These are phyloP conservation scores for Pseudogymnoascus sp. DNA, from an alignment of 2,329 filamentous ascomycete genomes.

Conservation along the genomic window DNA sequence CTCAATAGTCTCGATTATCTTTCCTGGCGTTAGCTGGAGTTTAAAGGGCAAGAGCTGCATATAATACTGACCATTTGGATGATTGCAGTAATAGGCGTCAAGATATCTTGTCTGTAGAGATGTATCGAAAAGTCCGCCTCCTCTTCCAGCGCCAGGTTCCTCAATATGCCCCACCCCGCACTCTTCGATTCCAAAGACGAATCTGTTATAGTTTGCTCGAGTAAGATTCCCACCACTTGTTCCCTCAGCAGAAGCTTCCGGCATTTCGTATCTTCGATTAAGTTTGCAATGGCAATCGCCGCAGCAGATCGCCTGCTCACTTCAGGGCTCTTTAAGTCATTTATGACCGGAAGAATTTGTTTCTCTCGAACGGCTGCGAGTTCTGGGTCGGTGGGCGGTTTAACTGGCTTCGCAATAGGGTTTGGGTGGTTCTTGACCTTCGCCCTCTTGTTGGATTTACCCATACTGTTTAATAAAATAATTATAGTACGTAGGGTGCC, in stretches of 20 bases:
- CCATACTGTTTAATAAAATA: conserved; percentile 38
- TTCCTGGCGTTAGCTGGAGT: conserved; percentile 10
- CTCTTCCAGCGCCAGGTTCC: conserved; percentile 54
- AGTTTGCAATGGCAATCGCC: conserved; percentile 52
- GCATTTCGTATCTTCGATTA: conserved; percentile 54
- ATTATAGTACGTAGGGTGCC: not conserved
- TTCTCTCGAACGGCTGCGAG: conserved; percentile 55
- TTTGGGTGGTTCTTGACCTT: conserved; percentile 45
- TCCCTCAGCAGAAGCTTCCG: conserved; percentile 60
- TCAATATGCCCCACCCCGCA: conserved; percentile 61
- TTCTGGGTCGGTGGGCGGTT: conserved; percentile 56
- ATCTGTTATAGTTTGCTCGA: conserved; percentile 59
- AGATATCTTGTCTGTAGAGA: conserved; percentile 52
- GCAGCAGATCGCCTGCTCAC: conserved; percentile 53
- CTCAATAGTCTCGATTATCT: conserved; percentile 27
- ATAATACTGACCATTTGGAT: conserved; percentile 40
- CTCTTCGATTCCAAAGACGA: conserved; percentile 54
- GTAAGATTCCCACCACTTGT: conserved; percentile 55
- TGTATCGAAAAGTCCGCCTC: conserved; percentile 61
- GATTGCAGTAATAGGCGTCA: conserved; percentile 54
- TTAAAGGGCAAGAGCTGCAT: not conserved
- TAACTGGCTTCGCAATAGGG: conserved; percentile 50
- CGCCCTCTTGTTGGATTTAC: conserved; percentile 49
- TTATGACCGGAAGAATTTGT: conserved; percentile 56
- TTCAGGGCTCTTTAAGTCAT: conserved; percentile 52